Base-by-base conservation (phyloP, 345 rosid species). In the Schrenkiella parvula region DNA sequence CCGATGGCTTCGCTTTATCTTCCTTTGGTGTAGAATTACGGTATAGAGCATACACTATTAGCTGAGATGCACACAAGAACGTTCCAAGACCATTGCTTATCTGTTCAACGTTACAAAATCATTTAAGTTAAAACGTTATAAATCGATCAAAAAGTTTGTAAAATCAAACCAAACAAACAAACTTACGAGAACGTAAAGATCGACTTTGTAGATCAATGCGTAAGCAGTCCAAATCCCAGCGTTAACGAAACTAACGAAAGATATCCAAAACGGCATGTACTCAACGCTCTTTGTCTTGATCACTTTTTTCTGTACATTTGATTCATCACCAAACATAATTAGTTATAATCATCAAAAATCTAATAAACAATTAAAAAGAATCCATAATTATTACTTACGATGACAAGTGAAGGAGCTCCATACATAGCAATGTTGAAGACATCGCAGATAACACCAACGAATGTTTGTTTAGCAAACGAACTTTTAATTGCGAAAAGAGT, bases 51-150 rank as follows among this genome's bases (percentile, higher is more conserved):
- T 88, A 92, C 1, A 78, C 34, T 8, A 83, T 52, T 7, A 88
- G 80, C 52, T 86, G 96, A 0, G 32, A 6, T 0, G 37, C 47
- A 10, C 86, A 83, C 31, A 63, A 68, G 0, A 85, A 1, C 3
- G 89, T 60, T 15, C 96, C 96, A 0, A 80, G 39, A 2, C 87
- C 89, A 68, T 92, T 92, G 72, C 93, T 87, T 61, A 63, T 46
- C 93, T 91, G 72, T 59, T 23, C 10, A 48, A 37, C 29, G 12
- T 22, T 19, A 35, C 19, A 48, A 12, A 12, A 61, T 47, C 5
- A 60, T 17, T 21, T 7, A 34, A 8, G 9, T 34, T 2, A 9
- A 34, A 34, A 19, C 1, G 5, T 47, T 21, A 19, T 0, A 35
- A 34, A 34, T n/a, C n/a, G 1, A 0, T 3, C 6, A 29, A 0